Evolutionary conservation across 2,329 filamentous ascomycete genomes (phyloP).

Genomic region (Massarina eburnea): DNA sequence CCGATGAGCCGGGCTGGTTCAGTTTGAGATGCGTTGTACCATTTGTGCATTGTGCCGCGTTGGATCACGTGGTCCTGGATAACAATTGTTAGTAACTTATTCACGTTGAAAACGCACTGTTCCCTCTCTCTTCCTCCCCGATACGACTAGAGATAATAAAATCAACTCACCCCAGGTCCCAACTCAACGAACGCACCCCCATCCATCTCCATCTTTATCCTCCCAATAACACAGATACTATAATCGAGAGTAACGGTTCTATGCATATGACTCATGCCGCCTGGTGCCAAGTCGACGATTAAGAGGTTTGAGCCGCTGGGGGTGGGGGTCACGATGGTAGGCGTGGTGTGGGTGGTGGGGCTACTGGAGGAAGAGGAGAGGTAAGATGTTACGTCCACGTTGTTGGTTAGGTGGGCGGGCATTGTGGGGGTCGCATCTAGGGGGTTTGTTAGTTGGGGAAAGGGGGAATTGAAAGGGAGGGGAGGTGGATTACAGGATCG

Average conservation of each 20-base stretch:
- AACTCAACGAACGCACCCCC: conserved; percentile 15
- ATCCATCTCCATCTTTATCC: conserved; percentile 19
- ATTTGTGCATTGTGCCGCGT: conserved; percentile 26
- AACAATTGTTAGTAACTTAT: too few relatives aligned
- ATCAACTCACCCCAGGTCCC: conserved; percentile 13
- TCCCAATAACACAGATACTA: conserved; percentile 20
- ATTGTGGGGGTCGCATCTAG: conserved; percentile 43
- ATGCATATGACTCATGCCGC: conserved; percentile 16
- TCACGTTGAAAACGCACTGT: too few relatives aligned
- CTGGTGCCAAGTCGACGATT: conserved; percentile 18
- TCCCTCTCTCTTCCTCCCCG: not conserved
- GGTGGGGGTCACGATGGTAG: conserved; percentile 16
- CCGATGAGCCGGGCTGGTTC: conserved; percentile 24
- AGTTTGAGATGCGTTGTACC: conserved; percentile 17
- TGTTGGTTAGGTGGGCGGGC: conserved; percentile 44
- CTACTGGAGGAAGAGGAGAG: not conserved
- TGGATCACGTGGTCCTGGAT: conserved; percentile 21
- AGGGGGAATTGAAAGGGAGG: not conserved
- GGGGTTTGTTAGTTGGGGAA: conserved; percentile 16
- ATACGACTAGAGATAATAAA: not conserved
- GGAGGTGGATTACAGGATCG: conserved; percentile 5
- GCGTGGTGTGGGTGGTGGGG: conserved; percentile 9
- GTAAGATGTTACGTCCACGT: conserved; percentile 47
- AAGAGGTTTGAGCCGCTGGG: conserved; percentile 11
- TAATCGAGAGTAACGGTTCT: conserved; percentile 21